These are phyloP conservation scores for Chalaropsis thielavioides DNA, from an alignment of 2,329 filamentous ascomycete genomes.

Conservation along the genomic window DNA sequence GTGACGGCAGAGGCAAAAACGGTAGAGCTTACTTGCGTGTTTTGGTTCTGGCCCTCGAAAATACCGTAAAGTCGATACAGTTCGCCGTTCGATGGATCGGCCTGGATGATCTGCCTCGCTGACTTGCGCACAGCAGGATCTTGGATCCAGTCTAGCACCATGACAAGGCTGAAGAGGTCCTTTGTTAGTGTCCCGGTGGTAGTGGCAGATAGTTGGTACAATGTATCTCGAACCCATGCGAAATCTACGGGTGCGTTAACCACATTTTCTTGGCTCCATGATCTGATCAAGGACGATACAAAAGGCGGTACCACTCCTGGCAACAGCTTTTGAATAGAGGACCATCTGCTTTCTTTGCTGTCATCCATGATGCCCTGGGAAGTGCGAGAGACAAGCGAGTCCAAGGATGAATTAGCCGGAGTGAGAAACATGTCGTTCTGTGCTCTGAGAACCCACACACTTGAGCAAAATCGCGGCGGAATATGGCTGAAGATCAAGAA, in stretches of 20 bases:
- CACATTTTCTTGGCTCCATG: neutral
- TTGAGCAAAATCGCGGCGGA: constrained; percentile 20
- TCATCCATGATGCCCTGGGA: neutral
- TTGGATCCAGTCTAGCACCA: constrained; percentile 50
- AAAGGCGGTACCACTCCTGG: constrained; percentile 9
- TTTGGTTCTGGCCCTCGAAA: constrained; percentile 48
- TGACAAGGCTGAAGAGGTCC: constrained; percentile 48
- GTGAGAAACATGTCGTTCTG: constrained; percentile 40
- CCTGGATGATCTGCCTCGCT: constrained; percentile 61
- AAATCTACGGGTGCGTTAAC: constrained; percentile 23
- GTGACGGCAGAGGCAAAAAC: constrained; percentile 46
- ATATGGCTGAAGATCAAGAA: constrained; percentile 56
- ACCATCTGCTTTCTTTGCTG: neutral
- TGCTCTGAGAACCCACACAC: constrained; percentile 22
- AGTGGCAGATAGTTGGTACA: constrained; percentile 45
- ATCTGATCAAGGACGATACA: neutral
- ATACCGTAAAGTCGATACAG: constrained; percentile 71
- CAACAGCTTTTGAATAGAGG: neutral
- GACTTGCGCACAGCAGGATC: constrained; percentile 48
- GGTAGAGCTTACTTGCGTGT: constrained; percentile 42
- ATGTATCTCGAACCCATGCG: constrained; percentile 36
- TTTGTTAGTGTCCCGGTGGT: constrained; percentile 17
- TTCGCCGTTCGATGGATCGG: constrained; percentile 44
- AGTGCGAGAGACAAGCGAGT: neutral
- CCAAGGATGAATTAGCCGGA: constrained; percentile 22